Conservation (phyloP, 2,329 filamentous ascomycete species). For the Macroventuria anomochaeta region DNA sequence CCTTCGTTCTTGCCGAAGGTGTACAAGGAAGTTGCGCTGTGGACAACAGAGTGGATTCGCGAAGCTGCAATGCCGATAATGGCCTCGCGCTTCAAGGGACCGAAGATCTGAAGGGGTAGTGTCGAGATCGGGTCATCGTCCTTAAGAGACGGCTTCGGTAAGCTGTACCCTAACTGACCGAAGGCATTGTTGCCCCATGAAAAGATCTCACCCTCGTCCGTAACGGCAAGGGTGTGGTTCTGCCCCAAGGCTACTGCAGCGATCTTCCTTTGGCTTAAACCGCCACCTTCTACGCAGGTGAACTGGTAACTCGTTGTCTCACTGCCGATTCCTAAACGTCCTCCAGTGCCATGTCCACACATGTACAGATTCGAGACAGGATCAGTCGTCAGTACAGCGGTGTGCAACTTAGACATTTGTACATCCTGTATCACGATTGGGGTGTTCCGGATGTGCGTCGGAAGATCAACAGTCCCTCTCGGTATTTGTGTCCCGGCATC, state of each 20-base stretch:
- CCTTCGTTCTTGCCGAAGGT: conserved; percentile 96
- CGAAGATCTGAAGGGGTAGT: conserved; percentile 86
- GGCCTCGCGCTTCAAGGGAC: conserved; percentile 83
- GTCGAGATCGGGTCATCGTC: conserved; percentile 86
- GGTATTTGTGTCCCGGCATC: conserved; percentile 37
- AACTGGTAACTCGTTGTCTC: conserved; percentile 90
- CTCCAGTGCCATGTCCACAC: conserved; percentile 89
- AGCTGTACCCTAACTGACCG: conserved; percentile 83
- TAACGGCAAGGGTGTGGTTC: conserved; percentile 87
- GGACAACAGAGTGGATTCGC: conserved; percentile 86
- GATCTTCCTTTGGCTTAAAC: conserved; percentile 75
- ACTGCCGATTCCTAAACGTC: conserved; percentile 85
- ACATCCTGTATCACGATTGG: conserved; percentile 81
- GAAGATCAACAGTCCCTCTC: conserved; percentile 63
- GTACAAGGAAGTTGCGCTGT: conserved; percentile 80
- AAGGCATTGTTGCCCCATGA: conserved; percentile 91
- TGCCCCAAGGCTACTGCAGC: conserved; percentile 83
- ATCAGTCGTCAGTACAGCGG: conserved; percentile 84
- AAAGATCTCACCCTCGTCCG: conserved; percentile 86
- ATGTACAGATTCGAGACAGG: conserved; percentile 90
- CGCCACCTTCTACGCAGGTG: conserved; percentile 77
- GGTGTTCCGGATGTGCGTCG: conserved; percentile 72
- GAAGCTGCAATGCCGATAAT: conserved; percentile 87
- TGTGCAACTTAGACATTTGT: conserved; percentile 88
- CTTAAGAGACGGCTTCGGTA: conserved; percentile 70